Conservation (phyloP, 164 flowering plant genomes). For the Stephania cephalantha region DNA sequence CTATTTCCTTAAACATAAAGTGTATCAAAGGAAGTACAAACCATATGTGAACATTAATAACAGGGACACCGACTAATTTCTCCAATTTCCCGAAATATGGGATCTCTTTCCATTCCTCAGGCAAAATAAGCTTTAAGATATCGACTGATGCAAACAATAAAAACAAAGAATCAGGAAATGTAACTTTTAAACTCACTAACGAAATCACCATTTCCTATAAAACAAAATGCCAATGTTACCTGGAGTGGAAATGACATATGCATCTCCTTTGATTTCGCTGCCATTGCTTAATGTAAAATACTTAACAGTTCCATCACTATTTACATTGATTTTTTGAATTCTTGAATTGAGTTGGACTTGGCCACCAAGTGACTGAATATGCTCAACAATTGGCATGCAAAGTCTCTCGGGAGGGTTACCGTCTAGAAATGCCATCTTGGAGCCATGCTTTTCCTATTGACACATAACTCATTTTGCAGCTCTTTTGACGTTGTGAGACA, state of each 20-base stretch:
- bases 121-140: constrained; percentile 83
- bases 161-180: constrained; percentile 8
- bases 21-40: constrained; percentile 27
- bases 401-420: constrained; percentile 99
- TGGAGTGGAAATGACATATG: constrained; percentile 86
- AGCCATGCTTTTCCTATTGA: constrained; percentile 90
- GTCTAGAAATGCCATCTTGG: constrained; percentile 99
- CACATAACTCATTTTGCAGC: background rate
- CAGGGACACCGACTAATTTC: constrained; percentile 96
- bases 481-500: background rate
- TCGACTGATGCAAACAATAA: constrained; percentile 54
- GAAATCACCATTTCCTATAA: background rate
- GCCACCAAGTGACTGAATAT: constrained; percentile 77
- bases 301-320: constrained; percentile 70
- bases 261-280: constrained; percentile 66
- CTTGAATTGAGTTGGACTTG: constrained; percentile 78
- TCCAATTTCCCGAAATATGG: constrained; percentile 80
- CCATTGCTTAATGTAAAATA: constrained; percentile 61
- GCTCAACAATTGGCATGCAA: constrained; percentile 85
- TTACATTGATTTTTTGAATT: constrained; percentile 69
- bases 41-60: constrained; percentile 97
- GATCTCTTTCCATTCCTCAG: constrained; percentile 81
- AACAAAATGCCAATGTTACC: constrained; percentile 34
- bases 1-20: background rate
- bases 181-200: background rate